phyloP scores from a whole-genome alignment of 2,329 filamentous ascomycete genomes.

The Penicillium sp. region DNA sequence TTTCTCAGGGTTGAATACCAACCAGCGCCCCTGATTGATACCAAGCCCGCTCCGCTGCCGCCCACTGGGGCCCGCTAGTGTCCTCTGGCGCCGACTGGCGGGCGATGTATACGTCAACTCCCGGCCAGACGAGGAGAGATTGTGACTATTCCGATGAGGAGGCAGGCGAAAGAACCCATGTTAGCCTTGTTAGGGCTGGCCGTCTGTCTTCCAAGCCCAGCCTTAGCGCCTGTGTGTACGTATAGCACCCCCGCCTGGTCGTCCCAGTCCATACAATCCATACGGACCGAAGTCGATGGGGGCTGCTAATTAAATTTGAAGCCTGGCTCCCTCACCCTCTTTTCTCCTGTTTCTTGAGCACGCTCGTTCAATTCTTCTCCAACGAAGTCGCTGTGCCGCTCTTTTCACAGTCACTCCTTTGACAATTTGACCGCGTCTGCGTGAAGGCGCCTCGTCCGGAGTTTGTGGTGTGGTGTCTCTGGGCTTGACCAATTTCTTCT shows the following conservation, averaged over 20 bases:
- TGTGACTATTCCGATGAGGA: not conserved
- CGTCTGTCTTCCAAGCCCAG: not conserved
- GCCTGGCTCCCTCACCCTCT: not conserved
- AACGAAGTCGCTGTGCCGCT: not conserved
- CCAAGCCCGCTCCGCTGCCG: not conserved
- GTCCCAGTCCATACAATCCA: not conserved
- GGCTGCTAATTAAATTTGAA: not conserved
- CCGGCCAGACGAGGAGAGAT: not conserved
- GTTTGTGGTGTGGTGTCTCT: not conserved
- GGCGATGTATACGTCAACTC: slow-evolving; percentile 3
- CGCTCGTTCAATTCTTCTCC: not conserved
- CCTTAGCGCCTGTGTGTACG: slow-evolving; percentile 12
- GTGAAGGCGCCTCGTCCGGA: not conserved
- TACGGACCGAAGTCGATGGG: too few relatives aligned
- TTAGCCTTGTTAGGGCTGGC: not conserved
- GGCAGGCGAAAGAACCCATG: not conserved
- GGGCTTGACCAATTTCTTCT: not conserved
- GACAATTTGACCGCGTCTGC: not conserved
- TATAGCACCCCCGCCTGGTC: slow-evolving; percentile 6
- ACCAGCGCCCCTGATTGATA: not conserved
- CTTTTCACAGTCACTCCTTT: slow-evolving; percentile 2
- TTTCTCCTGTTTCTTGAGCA: not conserved
- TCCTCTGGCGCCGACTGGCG: not conserved
- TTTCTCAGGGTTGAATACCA: not conserved
- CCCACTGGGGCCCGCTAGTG: not conserved